phyloP scores from a whole-genome alignment of 176 grass and related monocot species.

The Triticum timopheevii region DNA sequence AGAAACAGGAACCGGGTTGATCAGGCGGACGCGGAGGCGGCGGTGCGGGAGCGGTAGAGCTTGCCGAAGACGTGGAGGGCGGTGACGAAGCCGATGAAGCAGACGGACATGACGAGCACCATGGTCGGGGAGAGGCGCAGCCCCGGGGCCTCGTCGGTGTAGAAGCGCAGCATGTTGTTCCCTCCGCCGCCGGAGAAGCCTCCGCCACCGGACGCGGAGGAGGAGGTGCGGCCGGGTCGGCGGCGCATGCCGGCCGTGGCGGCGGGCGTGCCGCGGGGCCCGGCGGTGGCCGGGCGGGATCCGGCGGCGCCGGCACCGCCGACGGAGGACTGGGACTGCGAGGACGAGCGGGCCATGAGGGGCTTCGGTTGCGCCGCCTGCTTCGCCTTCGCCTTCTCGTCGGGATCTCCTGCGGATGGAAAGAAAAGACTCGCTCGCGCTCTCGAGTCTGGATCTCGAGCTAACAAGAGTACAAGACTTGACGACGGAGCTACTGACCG shows the following conservation, averaged over 20 bases:
- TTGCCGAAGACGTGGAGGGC: conserved; percentile 79
- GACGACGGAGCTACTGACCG: not conserved
- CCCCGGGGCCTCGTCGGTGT: conserved; percentile 77
- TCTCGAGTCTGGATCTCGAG: conserved; percentile 22
- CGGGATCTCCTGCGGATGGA: conserved; percentile 5
- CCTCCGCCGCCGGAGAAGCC: conserved; percentile 45
- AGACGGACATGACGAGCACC: conserved; percentile 62
- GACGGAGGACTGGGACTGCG: conserved; percentile 76
- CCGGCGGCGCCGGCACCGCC: conserved; percentile 22
- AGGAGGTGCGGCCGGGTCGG: conserved; percentile 26
- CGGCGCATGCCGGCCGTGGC: conserved; percentile 67
- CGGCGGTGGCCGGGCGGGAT: conserved; percentile 52
- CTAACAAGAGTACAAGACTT: not conserved
- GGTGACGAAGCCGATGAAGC: conserved; percentile 75
- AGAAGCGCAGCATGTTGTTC: conserved; percentile 91
- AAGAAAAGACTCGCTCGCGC: conserved; percentile 13
- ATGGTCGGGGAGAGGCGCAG: conserved; percentile 71
- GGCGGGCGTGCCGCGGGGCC: conserved; percentile 63
- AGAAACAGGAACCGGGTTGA: not conserved
- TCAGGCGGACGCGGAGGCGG: conserved; percentile 49
- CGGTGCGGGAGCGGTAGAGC: conserved; percentile 76
- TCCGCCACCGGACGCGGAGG: conserved; percentile 1
- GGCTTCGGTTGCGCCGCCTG: not conserved
- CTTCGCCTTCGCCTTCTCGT: not conserved
- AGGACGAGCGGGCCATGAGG: conserved; percentile 63